A percentile compares a stretch with the other conserved stretches of the same genome.
Evolutionary conservation across 225 moss, liverwort and hornwort species (phyloP).

Genomic region (Physcomitrium patens): DNA sequence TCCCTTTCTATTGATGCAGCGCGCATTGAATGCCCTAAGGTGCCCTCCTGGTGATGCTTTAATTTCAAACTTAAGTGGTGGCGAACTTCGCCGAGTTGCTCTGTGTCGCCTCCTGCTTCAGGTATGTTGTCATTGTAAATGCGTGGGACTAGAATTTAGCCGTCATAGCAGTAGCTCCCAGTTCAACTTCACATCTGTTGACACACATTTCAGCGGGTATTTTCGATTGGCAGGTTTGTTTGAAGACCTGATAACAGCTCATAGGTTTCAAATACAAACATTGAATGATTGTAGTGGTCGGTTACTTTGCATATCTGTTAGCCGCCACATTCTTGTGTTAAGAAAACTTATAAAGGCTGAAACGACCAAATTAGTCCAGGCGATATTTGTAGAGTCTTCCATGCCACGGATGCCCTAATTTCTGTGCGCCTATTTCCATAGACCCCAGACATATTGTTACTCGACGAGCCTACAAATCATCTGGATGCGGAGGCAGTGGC

Average conservation of each 20-base stretch:
- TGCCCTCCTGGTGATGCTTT: constrained; percentile 89
- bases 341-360: not conserved
- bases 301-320: constrained; percentile 19
- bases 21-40: constrained; percentile 85
- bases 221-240: not conserved
- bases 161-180: not conserved
- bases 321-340: not conserved
- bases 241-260: not conserved
- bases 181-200: not conserved
- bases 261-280: not conserved
- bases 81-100: constrained; percentile 92
- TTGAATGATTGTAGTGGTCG: constrained; percentile 8
- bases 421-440: constrained; percentile 30
- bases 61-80: constrained; percentile 85
- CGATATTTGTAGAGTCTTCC: not conserved
- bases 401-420: constrained; percentile 5
- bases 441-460: constrained; percentile 89
- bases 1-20: constrained; percentile 51
- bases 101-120: constrained; percentile 94
- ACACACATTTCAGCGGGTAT: not conserved
- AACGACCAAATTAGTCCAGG: constrained; percentile 3
- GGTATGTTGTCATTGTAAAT: constrained; percentile 46
- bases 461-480: constrained; percentile 99
- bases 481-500: constrained; percentile 96
- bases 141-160: constrained; percentile 4